phyloP scores from a whole-genome alignment of 2,329 filamentous ascomycete species.

The Fusarium papillatum region DNA sequence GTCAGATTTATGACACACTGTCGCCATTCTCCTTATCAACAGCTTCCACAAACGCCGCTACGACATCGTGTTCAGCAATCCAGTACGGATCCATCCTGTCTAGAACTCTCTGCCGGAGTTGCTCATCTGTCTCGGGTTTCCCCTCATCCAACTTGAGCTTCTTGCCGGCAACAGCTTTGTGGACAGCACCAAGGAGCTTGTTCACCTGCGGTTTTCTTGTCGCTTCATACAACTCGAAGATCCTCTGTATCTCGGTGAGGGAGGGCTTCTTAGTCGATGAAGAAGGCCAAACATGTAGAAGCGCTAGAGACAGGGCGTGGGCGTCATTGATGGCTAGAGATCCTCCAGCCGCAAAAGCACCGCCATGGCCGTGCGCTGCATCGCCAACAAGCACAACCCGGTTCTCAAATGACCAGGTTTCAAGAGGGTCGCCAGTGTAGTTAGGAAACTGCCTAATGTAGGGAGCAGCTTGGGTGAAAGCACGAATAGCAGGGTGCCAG shows the following conservation, averaged over 20 bases:
- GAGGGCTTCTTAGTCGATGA: background rate
- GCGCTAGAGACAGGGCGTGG: background rate
- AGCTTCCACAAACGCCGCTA: background rate
- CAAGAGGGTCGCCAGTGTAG: background rate
- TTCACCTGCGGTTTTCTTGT: background rate
- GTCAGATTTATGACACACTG: too few relatives aligned
- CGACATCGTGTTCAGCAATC: background rate
- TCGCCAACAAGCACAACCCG: background rate
- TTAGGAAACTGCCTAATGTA: constrained; percentile 3
- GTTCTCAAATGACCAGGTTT: background rate
- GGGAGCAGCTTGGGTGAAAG: background rate
- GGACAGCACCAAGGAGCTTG: background rate
- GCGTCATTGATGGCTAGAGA: constrained; percentile 4
- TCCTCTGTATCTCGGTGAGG: background rate
- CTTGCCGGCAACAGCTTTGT: background rate
- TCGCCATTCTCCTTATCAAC: background rate
- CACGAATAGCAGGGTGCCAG: constrained; percentile 5
- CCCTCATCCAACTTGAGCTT: background rate
- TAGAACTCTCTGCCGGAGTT: background rate
- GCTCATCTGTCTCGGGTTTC: background rate
- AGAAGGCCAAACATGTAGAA: background rate
- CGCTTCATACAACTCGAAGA: background rate
- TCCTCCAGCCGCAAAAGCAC: background rate
- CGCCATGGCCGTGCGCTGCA: background rate
- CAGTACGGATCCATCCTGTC: background rate